Conservation (phyloP, 2,329 filamentous ascomycete genomes). For the Fusarium domesticum region DNA sequence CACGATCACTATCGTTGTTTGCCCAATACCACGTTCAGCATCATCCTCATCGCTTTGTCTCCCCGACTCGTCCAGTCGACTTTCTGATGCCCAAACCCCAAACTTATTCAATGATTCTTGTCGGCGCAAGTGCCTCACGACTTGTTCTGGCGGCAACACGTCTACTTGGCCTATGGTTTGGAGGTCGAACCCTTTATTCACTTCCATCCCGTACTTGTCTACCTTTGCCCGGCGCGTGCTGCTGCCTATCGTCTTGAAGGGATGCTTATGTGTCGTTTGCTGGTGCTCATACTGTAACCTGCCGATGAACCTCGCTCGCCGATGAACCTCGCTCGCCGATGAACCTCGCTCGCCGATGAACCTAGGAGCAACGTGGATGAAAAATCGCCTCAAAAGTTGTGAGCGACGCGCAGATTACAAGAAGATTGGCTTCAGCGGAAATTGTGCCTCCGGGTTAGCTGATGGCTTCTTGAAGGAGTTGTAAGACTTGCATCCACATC, state of each 20-base stretch:
- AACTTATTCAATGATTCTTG: constrained; percentile 26
- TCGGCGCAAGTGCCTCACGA: constrained; percentile 19
- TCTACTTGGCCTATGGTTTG: constrained; percentile 21
- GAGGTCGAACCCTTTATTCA: constrained; percentile 21
- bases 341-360: constrained; percentile 26
- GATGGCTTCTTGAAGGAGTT: background rate
- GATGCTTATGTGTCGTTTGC: constrained; percentile 14
- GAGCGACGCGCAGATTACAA: constrained; percentile 37
- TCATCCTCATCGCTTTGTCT: constrained; percentile 17
- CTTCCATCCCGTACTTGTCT: constrained; percentile 9
- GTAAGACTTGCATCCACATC: constrained; percentile 30
- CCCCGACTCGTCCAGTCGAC: constrained; percentile 10
- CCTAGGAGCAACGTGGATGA: constrained; percentile 30
- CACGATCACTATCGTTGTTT: constrained; percentile 27
- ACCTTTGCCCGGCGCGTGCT: constrained; percentile 2
- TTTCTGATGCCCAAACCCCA: constrained; percentile 8
- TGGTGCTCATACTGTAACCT: constrained; percentile 4
- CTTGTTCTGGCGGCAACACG: constrained; percentile 8
- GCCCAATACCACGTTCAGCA: constrained; percentile 20
- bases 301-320: constrained; percentile 15
- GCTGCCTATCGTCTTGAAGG: constrained; percentile 20
- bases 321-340: too few species aligned
- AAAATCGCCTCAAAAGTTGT: constrained; percentile 37
- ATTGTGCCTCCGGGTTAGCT: constrained; percentile 20
- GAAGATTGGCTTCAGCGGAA: constrained; percentile 37